phyloP scores from a whole-genome alignment of 495 filamentous ascomycete species.

The Podospora anserina region DNA sequence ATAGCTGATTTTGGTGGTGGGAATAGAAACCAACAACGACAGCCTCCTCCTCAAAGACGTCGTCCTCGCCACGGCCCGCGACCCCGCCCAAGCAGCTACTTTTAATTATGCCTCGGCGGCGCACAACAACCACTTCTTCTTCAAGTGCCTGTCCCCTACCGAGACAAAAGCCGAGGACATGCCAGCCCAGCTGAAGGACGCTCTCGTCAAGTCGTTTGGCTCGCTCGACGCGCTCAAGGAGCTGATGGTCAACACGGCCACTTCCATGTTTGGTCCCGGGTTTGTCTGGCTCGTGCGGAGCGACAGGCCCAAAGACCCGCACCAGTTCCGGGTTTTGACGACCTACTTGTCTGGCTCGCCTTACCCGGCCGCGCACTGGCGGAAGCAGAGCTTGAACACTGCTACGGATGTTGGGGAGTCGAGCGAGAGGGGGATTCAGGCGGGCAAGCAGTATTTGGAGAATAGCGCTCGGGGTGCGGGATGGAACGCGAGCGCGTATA shows the following conservation, averaged over 20 bases:
- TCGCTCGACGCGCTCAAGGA: constrained; percentile 74
- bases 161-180: constrained; percentile 25
- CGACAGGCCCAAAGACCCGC: constrained; percentile 28
- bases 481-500: constrained; percentile 37
- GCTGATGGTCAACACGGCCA: constrained; percentile 77
- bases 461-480: constrained; percentile 51
- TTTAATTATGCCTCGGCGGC: constrained; percentile 98
- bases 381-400: constrained; percentile 75
- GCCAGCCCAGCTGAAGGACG: constrained; percentile 26
- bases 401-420: constrained; percentile 54
- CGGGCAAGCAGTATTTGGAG: constrained; percentile 28
- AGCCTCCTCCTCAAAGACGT: constrained; percentile 55
- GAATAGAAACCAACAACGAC: constrained; percentile 55
- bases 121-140: constrained; percentile 97
- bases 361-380: constrained; percentile 77
- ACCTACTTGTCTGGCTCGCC: constrained; percentile 93
- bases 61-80: constrained; percentile 70
- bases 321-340: constrained; percentile 66
- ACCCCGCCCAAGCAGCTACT: constrained; percentile 66
- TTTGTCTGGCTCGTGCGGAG: constrained; percentile 88
- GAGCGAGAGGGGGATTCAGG: constrained; percentile 36
- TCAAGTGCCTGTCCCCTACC: constrained; percentile 54
- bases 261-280: constrained; percentile 91
- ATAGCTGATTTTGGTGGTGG: neutral
- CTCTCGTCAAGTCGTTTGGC: constrained; percentile 65